phyloP scores from a whole-genome alignment of 805 yeast genomes.

The Starmerella kuoi region DNA sequence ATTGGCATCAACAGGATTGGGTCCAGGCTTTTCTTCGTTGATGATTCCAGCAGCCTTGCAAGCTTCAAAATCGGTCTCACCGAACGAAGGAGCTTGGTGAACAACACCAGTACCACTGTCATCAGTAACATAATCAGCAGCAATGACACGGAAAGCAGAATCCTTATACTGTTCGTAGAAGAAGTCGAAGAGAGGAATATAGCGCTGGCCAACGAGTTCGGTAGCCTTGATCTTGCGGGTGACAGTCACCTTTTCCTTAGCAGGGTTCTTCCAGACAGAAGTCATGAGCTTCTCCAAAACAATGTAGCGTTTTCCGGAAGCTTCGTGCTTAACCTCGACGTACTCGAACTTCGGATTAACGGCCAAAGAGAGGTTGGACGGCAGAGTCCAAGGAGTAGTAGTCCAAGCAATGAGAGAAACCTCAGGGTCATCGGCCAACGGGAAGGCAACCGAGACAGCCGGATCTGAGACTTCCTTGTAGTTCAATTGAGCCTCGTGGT shows the following conservation, averaged over 20 bases:
- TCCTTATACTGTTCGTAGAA: slow-evolving; percentile 65
- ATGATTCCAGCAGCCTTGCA: slow-evolving; percentile 68
- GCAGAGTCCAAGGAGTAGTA: slow-evolving; percentile 99
- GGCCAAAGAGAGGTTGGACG: slow-evolving; percentile 83
- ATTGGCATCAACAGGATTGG: slow-evolving; percentile 88
- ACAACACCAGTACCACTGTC: slow-evolving; percentile 99
- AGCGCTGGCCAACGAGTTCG: slow-evolving; percentile 65
- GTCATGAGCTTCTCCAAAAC: slow-evolving; percentile 71
- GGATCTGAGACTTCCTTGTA: slow-evolving; percentile 97
- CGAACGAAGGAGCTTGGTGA: slow-evolving; percentile 96
- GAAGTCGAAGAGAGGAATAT: slow-evolving; percentile 73
- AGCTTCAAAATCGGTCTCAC: slow-evolving; percentile 93
- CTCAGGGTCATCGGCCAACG: slow-evolving; percentile 63
- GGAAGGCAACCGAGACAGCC: slow-evolving; percentile 86
- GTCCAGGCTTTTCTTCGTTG: slow-evolving; percentile 55
- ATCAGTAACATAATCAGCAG: slow-evolving; percentile 72
- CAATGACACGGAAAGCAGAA: slow-evolving; percentile 69
- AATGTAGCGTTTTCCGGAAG: slow-evolving; percentile 66
- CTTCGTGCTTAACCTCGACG: slow-evolving; percentile 84
- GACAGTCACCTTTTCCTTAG: slow-evolving; percentile 71
- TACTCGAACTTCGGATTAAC: slow-evolving; percentile 87
- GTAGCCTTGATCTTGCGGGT: slow-evolving; percentile 72
- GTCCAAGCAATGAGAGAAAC: slow-evolving; percentile 94
- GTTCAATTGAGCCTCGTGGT: slow-evolving; percentile 96
- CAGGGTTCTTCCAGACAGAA: slow-evolving; percentile 87